Percentiles rank a stretch among this genome's conserved stretches.
phyloP scores from a whole-genome alignment of 1,139 yeast species.

The Geotrichum cucujoidarum region DNA sequence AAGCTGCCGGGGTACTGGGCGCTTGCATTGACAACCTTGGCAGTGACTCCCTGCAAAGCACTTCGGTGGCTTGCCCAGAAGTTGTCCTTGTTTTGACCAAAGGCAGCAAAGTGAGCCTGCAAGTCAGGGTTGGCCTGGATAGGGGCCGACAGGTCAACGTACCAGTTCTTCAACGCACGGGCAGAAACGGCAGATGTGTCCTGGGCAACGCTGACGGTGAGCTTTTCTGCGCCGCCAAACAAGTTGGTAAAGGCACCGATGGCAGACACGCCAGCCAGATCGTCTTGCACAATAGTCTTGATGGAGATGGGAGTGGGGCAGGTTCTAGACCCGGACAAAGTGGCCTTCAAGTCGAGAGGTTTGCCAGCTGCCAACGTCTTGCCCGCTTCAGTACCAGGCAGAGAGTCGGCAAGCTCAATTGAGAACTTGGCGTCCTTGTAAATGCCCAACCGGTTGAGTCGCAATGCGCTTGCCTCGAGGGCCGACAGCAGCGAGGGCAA shows the following conservation, averaged over 20 bases:
- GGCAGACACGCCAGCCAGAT: conserved; percentile 61
- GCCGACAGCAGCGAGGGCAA: conserved; percentile 31
- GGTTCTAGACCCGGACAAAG: conserved; percentile 26
- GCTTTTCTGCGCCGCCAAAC: conserved; percentile 83
- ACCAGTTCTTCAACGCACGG: conserved; percentile 47
- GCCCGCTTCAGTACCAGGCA: conserved; percentile 11
- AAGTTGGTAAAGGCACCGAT: conserved; percentile 58
- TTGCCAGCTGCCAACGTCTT: conserved; percentile 1
- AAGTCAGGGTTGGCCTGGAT: conserved; percentile 27
- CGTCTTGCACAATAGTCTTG: conserved; percentile 92
- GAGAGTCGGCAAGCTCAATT: conserved; percentile 34
- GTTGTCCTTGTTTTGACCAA: background rate
- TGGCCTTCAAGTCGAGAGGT: conserved; percentile 25
- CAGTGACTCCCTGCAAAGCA: conserved; percentile 4
- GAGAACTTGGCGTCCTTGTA: conserved; percentile 45
- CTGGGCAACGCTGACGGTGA: conserved; percentile 68
- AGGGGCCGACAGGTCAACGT: conserved; percentile 45
- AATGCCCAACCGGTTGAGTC: conserved; percentile 39
- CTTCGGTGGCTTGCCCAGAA: conserved; percentile 9
- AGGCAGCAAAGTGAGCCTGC: conserved; percentile 13
- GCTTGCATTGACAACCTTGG: conserved; percentile 11
- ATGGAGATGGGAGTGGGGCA: conserved; percentile 65
- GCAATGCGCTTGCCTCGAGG: conserved; percentile 32
- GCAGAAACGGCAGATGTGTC: conserved; percentile 77
- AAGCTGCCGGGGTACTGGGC: conserved; percentile 14